Base-by-base conservation (phyloP, 805 yeast species). In the Saturnispora sekii region DNA sequence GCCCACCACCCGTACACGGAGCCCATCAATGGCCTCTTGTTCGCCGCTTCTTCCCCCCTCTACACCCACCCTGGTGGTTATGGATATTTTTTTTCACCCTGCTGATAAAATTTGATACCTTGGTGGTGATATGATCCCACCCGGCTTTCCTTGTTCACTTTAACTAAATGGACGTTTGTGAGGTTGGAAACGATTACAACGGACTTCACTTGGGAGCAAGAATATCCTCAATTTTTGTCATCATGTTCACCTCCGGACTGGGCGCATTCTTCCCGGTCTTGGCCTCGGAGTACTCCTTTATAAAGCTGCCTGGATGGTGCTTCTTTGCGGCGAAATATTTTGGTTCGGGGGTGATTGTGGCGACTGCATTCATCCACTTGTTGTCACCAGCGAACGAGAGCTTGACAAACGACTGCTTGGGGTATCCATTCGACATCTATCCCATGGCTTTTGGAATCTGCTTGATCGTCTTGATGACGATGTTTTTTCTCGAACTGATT, bases 271-370 rank as follows among this genome's bases (percentile, higher is more conserved):
- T 81, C 62, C 88, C 88, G 1, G 59, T 81, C 2, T 57, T 81
- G 30, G 70, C 84, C 0, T 77, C 84, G 5, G 67, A 67, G 49
- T 74, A 73, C 54, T 76, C 84, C 0, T 72, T 72, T 52, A 67
- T 81, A 37, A 65, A 77, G 50, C 53, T 81, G 48, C 87, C 87
- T 1, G 54, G 69, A 11, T 71, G 77, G 76, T 72, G 77, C 51
- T 81, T 81, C 62, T 79, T 81, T 57, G 59, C 78, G 40, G 79
- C 84, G 41, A 83, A 81, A 55, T 83, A 72, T 62, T 84, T 84
- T 58, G 94, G 94, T 49, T 80, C 89, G 3, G 94, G 94, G 45
- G 90, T 84, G 40, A 84, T 84, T 55, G 72, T 84, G 10, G 84
- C 90, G 11, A 84, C 94, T 1, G 85, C 89, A 0, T 82, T 84